These are phyloP conservation scores for Xanthoconium purpureum DNA, from an alignment of 768 basidiomycete genomes.

Conservation along the genomic window DNA sequence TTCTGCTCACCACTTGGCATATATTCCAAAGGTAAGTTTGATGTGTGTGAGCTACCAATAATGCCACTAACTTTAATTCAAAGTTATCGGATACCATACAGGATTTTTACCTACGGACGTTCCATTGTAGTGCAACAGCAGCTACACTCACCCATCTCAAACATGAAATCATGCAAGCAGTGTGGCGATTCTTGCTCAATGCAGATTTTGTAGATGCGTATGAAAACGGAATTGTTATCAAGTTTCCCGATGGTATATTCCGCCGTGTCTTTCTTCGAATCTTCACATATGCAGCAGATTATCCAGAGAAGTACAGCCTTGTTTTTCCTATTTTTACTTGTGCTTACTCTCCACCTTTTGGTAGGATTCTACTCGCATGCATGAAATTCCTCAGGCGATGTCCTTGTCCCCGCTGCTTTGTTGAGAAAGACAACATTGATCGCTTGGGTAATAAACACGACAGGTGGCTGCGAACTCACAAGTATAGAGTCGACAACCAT, in stretches of 20 bases:
- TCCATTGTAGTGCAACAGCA: background rate
- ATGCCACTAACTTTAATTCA: background rate
- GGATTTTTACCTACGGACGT: background rate
- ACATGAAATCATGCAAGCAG: conserved; percentile 25
- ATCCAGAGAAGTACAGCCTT: conserved; percentile 31
- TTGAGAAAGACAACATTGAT: background rate
- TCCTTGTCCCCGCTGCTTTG: conserved; percentile 22
- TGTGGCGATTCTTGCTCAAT: conserved; percentile 23
- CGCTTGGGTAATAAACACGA: background rate
- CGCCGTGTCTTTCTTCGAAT: conserved; percentile 17
- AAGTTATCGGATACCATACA: background rate
- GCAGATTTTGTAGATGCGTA: conserved; percentile 25
- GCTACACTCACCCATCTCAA: conserved; percentile 11
- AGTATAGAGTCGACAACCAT: background rate
- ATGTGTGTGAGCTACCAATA: no score
- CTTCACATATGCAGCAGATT: conserved; percentile 29
- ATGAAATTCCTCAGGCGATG: conserved; percentile 18
- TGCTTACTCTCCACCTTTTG: background rate
- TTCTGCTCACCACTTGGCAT: background rate
- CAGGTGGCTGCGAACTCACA: background rate
- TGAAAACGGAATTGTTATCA: conserved; percentile 17
- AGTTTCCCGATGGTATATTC: conserved; percentile 18
- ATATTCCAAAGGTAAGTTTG: background rate
- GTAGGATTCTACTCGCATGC: background rate
- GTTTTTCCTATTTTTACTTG: background rate